Evolutionary conservation across 139 green algal genomes (phyloP), one percentile per base, ranked within the genome.

Genomic region (Trebouxia sp.): DNA sequence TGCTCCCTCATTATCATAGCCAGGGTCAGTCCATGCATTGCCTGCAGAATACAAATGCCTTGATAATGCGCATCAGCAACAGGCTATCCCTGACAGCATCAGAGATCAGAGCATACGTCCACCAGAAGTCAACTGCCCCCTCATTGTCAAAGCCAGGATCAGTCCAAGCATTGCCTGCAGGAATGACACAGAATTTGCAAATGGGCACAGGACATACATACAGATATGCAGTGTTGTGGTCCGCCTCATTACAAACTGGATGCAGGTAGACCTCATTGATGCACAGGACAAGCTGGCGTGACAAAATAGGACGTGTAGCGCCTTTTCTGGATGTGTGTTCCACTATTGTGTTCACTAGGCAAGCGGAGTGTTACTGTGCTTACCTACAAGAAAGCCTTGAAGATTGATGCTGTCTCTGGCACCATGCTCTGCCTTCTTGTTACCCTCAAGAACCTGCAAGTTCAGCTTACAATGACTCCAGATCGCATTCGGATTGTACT

Each of bases 11-110:
- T 98, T 98, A 84, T 98, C 94, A 3, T 90, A 87, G 3, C 67
- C 45, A 3, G 92, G 58, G 67, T 98, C 91, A 0, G 92, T 95
- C 92, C 91, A 97, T 1, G 93, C 82, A 76, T 98, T 98, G 58
- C 94, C 89, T 89, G 80, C 66, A 75, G 24, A 30, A 66, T 7
- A 28, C 26, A 26, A 58, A 45, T 26, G 12, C 32, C 66, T 37
- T 14, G 11, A 67, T 9, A 17, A 75, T 42, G 65, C 28, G 58
- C 32, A 5, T 65, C n/a, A 30, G n/a, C 47, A 79, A 24, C 30
- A 66, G 15, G 42, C 32, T 55, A 30, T 66, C 74, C 35, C 32
- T 65, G 6, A 84, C 85, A 9, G 83, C 80, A 28, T 90, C 78
- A 17, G 79, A 85, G 62, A 94, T 88, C 39, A 96, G 75, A 28